Conservation (phyloP, 495 filamentous ascomycete species). For the Penicillium psychrofluorescens region DNA sequence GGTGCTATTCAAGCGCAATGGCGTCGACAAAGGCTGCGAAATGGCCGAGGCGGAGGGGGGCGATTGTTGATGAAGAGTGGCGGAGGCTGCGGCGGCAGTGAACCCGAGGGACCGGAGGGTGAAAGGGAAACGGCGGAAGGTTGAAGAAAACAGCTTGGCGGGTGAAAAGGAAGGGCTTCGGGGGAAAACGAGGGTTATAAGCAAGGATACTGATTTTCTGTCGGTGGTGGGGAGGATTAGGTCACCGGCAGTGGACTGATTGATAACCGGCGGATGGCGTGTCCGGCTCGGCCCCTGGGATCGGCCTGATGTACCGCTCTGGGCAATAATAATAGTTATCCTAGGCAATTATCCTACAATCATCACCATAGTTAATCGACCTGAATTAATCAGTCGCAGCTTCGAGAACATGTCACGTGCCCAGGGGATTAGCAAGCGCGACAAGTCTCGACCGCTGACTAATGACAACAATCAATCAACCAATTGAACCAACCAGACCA, state of each 20-base stretch:
- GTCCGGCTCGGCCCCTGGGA: no score
- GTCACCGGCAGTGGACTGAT: slow-evolving; percentile 1
- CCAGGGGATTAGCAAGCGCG: no score
- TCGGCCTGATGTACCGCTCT: no score
- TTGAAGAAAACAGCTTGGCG: slow-evolving; percentile 82
- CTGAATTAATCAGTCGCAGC: no score
- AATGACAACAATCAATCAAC: no score
- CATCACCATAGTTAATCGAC: no score
- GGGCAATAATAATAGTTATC: no score
- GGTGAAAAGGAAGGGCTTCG: slow-evolving; percentile 1
- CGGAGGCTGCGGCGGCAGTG: slow-evolving; percentile 55
- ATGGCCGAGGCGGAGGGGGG: slow-evolving; percentile 31
- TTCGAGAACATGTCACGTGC: no score
- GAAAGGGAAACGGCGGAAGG: slow-evolving; percentile 57
- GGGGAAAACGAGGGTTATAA: slow-evolving; percentile 9
- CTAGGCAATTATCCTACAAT: no score
- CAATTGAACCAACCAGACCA: no score
- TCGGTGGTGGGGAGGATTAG: slow-evolving; percentile 16
- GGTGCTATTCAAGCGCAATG: slow-evolving; percentile 33
- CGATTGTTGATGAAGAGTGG: slow-evolving; percentile 48
- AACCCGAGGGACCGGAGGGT: slow-evolving; percentile 54
- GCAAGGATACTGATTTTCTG: slow-evolving; percentile 10
- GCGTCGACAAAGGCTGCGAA: slow-evolving; percentile 30
- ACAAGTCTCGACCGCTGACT: no score
- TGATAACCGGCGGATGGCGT: slow-evolving; percentile 1